phyloP scores from a whole-genome alignment of 2,329 filamentous ascomycete genomes.

The Aureobasidium sp. region DNA sequence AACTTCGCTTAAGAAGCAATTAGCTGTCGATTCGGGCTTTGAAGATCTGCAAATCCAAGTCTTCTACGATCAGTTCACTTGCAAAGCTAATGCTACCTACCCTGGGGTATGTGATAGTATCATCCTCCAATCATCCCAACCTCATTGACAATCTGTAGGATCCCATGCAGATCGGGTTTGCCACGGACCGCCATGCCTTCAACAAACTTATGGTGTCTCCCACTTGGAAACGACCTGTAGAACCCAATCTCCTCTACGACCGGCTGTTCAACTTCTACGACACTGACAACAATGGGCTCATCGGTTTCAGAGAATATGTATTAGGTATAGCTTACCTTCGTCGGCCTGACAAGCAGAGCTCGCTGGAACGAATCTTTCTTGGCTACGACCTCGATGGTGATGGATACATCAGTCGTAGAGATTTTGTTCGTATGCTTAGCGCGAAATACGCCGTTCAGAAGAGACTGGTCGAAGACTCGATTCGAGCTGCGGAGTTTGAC shows the following conservation, averaged over 20 bases:
- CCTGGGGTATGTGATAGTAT: slow-evolving; percentile 33
- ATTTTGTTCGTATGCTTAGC: slow-evolving; percentile 84
- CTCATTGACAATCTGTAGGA: slow-evolving; percentile 36
- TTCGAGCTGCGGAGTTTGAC: slow-evolving; percentile 66
- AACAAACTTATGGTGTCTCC: slow-evolving; percentile 67
- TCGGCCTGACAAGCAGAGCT: slow-evolving; percentile 51
- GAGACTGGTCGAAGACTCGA: slow-evolving; percentile 75
- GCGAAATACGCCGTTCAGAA: slow-evolving; percentile 88
- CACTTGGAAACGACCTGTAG: slow-evolving; percentile 58
- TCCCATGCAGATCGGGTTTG: slow-evolving; percentile 65
- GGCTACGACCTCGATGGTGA: slow-evolving; percentile 88
- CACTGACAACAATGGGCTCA: slow-evolving; percentile 76
- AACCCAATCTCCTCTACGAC: slow-evolving; percentile 86
- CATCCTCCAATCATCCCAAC: neutral
- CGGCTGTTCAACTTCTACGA: slow-evolving; percentile 97
- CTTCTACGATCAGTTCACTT: slow-evolving; percentile 94
- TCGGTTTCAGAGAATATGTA: slow-evolving; percentile 87
- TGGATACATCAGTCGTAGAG: slow-evolving; percentile 73
- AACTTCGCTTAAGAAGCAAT: slow-evolving; percentile 55
- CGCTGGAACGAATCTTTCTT: slow-evolving; percentile 66
- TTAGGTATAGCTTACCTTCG: slow-evolving; percentile 64
- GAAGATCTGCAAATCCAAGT: slow-evolving; percentile 85
- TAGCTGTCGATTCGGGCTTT: slow-evolving; percentile 40
- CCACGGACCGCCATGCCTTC: slow-evolving; percentile 88
- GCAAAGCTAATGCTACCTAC: slow-evolving; percentile 82